Evolutionary conservation across 2,329 filamentous ascomycete species (phyloP), one percentile per base, ranked within the genome.

Genomic region (Teratosphaeria zuluensis): DNA sequence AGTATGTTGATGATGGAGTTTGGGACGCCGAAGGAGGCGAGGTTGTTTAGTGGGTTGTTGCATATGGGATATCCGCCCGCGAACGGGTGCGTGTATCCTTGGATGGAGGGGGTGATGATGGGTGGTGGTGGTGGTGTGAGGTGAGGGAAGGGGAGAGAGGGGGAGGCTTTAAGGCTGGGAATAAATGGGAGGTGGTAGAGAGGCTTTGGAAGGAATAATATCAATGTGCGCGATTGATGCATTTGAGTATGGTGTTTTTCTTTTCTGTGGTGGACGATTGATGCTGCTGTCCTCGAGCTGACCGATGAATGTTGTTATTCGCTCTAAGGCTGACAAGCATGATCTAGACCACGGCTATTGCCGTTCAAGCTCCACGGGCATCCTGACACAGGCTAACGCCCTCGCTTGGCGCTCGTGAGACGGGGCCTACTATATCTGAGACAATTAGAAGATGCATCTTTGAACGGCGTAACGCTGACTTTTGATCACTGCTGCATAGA

Each of bases 11-110:
- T 87, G 57, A 81, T 86, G 63, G 83, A 86, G 69, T 79, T 86
- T 63, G 85, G 85, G 2, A 78, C 76, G 33, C 83, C 83, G 12
- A 88, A 88, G 73, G 84, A 87, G 71, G 83, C 78, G 11, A 77
- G 84, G 54, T 85, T 87, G 72, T 85, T 86, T 61, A 73, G 79
- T 0, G 80, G 81, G 0, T 74, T 82, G 33, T 68, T 85, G 62
- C 85, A 88, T 65, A 88, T 87, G 85, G 85, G 85, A 12, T 88
- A 88, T 67, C 85, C 85, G 4, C 69, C 78, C 66, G 81, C 82
- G 0, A 85, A 85, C 62, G 70, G 67, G 3, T 73, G 75, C 4
- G 81, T 85, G 28, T 85, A 84, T 67, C 80, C 82, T 1, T 85
- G 82, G 83, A 81, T 85, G 77, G 82, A 84, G 66, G 71, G 75